A percentile compares a stretch with the other conserved stretches of the same genome.
These are phyloP conservation scores for Phaeomoniella chlamydospora DNA, from an alignment of 2,329 filamentous ascomycete genomes.

Conservation along the genomic window DNA sequence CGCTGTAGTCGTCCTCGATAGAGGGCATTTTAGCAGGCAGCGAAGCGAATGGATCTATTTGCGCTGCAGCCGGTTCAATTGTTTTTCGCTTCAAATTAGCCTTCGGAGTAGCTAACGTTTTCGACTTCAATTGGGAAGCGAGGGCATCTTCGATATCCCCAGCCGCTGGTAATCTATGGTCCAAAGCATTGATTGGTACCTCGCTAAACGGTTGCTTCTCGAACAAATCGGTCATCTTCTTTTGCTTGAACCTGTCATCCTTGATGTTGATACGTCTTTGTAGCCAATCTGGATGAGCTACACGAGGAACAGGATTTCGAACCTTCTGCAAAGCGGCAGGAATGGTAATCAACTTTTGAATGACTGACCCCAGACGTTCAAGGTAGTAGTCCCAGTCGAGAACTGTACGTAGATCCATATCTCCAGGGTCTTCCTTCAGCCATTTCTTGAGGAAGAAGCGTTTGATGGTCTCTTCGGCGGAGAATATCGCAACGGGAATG, in stretches of 20 bases:
- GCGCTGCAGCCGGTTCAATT: conserved; percentile 43
- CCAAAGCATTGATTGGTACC: conserved; percentile 49
- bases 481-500: conserved; percentile 92
- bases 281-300: conserved; percentile 92
- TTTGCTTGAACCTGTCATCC: conserved; percentile 96
- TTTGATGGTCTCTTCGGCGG: conserved; percentile 78
- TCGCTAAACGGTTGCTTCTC: conserved; percentile 38
- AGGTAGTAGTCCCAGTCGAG: conserved; percentile 97
- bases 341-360: conserved; percentile 98
- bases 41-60: conserved; percentile 59
- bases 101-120: conserved; percentile 41
- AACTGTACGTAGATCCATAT: conserved; percentile 78
- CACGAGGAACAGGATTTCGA: conserved; percentile 82
- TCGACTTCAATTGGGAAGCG: conserved; percentile 50
- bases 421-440: conserved; percentile 80
- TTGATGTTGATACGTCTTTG: conserved; percentile 86
- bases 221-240: conserved; percentile 94
- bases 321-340: conserved; percentile 92
- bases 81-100: conserved; percentile 57
- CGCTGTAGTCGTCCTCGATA: conserved; percentile 72
- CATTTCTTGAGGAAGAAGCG: conserved; percentile 84
- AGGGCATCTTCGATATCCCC: conserved; percentile 75
- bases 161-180: conserved; percentile 38
- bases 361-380: conserved; percentile 88
- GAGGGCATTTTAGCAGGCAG: conserved; percentile 74